Evolutionary conservation across 2,329 filamentous ascomycete species (phyloP).

Genomic region (Colletotrichum shisoi): DNA sequence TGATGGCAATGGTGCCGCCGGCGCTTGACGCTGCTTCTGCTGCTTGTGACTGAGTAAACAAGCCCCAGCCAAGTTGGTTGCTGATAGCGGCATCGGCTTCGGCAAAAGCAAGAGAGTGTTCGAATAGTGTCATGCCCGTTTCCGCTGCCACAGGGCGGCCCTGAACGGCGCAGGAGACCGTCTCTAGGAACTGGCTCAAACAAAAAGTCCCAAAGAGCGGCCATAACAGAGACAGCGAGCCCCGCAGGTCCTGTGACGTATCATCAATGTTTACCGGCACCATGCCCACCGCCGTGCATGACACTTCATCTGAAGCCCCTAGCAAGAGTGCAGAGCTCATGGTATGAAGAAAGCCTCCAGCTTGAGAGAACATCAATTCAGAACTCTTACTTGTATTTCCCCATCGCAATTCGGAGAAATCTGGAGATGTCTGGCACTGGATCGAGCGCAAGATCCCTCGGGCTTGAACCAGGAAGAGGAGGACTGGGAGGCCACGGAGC

Average conservation of each 20-base stretch:
- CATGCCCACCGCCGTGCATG: conserved; percentile 81
- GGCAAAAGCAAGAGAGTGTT: conserved; percentile 93
- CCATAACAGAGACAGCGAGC: conserved; percentile 81
- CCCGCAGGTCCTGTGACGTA: conserved; percentile 65
- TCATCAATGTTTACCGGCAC: conserved; percentile 62
- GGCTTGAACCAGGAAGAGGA: conserved; percentile 74
- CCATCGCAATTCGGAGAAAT: conserved; percentile 75
- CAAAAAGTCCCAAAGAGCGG: conserved; percentile 75
- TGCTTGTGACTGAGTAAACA: conserved; percentile 62
- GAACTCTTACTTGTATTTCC: conserved; percentile 70
- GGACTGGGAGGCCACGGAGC: conserved; percentile 74
- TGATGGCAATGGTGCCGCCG: conserved; percentile 56
- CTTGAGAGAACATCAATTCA: conserved; percentile 73
- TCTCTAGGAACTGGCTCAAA: conserved; percentile 87
- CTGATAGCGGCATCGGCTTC: conserved; percentile 90
- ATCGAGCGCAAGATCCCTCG: conserved; percentile 79
- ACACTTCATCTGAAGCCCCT: conserved; percentile 75
- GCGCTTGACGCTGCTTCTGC: conserved; percentile 42
- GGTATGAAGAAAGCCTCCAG: conserved; percentile 74
- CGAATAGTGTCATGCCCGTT: conserved; percentile 94
- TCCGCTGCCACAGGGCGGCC: conserved; percentile 81
- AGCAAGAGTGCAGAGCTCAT: conserved; percentile 76
- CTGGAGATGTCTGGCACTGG: conserved; percentile 85
- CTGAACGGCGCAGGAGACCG: conserved; percentile 85
- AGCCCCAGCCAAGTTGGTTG: conserved; percentile 76